Base-by-base conservation (phyloP, 805 yeast genomes). In the Candida insectorum region DNA sequence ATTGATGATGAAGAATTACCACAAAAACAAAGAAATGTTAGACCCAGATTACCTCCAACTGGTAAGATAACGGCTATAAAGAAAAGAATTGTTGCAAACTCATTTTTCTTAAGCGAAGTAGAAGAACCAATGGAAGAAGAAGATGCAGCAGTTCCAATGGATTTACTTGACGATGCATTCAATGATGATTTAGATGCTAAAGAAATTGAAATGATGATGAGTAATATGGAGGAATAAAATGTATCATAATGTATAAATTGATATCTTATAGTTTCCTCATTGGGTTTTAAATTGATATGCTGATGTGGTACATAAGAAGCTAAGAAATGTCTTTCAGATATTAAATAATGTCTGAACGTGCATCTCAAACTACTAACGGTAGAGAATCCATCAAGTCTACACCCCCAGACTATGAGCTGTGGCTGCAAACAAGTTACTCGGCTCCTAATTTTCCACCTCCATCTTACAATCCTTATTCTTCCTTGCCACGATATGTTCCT, bases 1-100 rank as follows among this genome's bases (percentile, higher is more conserved):
- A 59, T 83, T 31, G 96, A 88, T 51, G 96, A 89, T 49, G 96
- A 85, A 12, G 89, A 84, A 36, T 67, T 86, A 45, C 88, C 95
- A 0, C 77, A 80, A 36, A 87, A 85, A 49, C 85, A 79, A 45
- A 71, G 89, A 36, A 79, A 80, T 41, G 71, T 72, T 18, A 70
- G 89, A 44, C 82, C 95, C 1, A 81, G 88, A 49, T 63, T 93
- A 31, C 96, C 97, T 9, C 96, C 96, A 5, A 84, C 86, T 19
- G 96, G 96, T 23, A 87, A 83, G 56, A 84, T 89, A 23, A 60
- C 83, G 4, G 72, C 76, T 1, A 60, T 75, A 5, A 87, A 86
- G 60, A 86, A 81, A 62, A 81, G 75, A 47, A 51, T 72, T 9
- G 58, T 77, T 4, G 64, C 74, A 0, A 67, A 56, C 26, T 68